These are phyloP conservation scores for Pythium volutum DNA, from an alignment of 352 stramenopile species.

Conservation along the genomic window DNA sequence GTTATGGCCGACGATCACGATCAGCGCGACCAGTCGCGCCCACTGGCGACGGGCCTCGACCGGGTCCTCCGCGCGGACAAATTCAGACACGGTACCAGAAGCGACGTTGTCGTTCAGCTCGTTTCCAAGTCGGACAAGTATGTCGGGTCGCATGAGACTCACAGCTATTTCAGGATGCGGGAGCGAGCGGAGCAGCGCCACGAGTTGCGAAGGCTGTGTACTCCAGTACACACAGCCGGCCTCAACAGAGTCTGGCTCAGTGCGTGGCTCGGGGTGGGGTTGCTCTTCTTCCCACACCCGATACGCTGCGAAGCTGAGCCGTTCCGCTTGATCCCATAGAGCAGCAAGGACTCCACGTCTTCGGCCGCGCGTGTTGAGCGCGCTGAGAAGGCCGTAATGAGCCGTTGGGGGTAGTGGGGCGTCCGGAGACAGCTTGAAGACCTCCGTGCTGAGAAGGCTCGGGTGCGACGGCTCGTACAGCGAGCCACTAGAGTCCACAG, in stretches of 20 bases:
- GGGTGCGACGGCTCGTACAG: too few relatives aligned
- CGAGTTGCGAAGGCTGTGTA: background rate
- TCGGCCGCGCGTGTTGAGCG: too few relatives aligned
- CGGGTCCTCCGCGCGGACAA: background rate
- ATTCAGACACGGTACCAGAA: background rate
- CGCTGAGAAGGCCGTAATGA: background rate
- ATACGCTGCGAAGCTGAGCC: background rate
- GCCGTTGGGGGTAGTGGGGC: background rate
- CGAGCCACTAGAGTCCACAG: too few relatives aligned
- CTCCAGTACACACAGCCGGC: background rate
- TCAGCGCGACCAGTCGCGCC: background rate
- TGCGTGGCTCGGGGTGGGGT: background rate
- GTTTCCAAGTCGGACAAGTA: background rate
- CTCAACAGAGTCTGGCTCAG: background rate
- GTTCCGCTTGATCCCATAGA: background rate
- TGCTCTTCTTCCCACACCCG: background rate
- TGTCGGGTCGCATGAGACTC: background rate
- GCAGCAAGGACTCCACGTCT: too few relatives aligned
- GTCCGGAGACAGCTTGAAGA: background rate
- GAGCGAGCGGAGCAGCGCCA: background rate
- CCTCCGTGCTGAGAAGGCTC: too few relatives aligned
- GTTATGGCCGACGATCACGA: background rate
- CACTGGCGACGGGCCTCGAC: background rate
- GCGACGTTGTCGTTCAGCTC: background rate
- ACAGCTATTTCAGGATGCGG: background rate